Percentiles rank a stretch among this genome's conserved stretches.
Evolutionary conservation across 2,329 filamentous ascomycete genomes (phyloP).

Genomic region (Pleochaeta shiraiana): DNA sequence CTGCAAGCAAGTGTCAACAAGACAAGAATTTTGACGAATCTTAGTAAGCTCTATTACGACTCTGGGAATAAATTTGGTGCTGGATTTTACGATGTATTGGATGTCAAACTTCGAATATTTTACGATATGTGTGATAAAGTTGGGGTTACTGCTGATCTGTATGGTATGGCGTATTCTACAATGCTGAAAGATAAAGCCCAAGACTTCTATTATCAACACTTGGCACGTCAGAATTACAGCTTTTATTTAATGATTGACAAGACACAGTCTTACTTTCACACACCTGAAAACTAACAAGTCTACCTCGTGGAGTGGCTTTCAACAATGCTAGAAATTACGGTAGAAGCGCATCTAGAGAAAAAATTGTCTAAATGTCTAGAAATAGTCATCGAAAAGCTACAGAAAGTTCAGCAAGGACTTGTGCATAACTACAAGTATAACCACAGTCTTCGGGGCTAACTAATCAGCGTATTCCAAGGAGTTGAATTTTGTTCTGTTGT

Average conservation of each 20-base stretch:
- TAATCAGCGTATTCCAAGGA: background rate
- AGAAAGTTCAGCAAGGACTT: background rate
- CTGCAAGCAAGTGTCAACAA: background rate
- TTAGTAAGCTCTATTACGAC: background rate
- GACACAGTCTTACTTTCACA: background rate
- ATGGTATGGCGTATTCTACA: background rate
- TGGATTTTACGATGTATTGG: background rate
- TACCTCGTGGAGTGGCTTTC: background rate
- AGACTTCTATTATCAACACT: background rate
- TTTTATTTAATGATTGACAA: background rate
- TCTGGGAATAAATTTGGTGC: background rate
- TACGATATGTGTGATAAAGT: background rate
- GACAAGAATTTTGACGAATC: background rate
- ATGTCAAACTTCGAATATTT: background rate
- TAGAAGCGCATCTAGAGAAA: background rate
- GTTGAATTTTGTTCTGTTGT: background rate
- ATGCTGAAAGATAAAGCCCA: background rate
- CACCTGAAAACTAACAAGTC: background rate
- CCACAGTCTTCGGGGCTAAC: background rate
- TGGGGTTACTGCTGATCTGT: background rate
- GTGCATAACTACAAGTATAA: background rate
- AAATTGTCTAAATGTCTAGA: background rate
- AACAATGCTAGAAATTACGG: background rate
- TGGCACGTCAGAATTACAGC: background rate
- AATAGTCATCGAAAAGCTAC: background rate